Percentiles rank a stretch among this genome's conserved stretches.
phyloP scores from a whole-genome alignment of 2,329 filamentous ascomycete species.

The Monosporascus sp. region DNA sequence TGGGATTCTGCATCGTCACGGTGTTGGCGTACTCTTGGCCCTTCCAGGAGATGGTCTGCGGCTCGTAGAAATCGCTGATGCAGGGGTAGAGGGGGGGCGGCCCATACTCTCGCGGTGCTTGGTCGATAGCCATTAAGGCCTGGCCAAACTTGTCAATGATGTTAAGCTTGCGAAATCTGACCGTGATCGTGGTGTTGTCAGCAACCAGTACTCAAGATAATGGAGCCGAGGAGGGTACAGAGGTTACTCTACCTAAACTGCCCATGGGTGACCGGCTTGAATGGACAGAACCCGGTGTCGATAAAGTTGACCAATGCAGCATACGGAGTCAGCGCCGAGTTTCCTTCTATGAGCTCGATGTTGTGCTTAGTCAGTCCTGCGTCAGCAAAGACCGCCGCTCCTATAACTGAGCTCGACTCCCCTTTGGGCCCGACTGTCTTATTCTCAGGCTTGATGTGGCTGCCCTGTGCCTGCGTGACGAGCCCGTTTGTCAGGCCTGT shows the following conservation, averaged over 20 bases:
- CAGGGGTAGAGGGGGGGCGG: constrained; percentile 25
- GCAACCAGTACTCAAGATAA: too few species aligned
- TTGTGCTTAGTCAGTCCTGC: constrained; percentile 12
- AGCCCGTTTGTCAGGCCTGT: constrained; percentile 25
- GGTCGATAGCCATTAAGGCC: constrained; percentile 26
- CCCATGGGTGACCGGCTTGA: constrained; percentile 43
- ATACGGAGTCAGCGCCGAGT: constrained; percentile 32
- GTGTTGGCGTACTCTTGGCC: constrained; percentile 10
- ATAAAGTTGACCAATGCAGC: constrained; percentile 19
- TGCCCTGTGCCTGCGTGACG: constrained; percentile 28
- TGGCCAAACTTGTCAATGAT: constrained; percentile 47
- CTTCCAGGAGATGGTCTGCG: constrained; percentile 20
- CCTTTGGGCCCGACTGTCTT: constrained; percentile 10
- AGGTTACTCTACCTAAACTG: constrained; percentile 33
- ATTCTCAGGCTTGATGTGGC: constrained; percentile 32
- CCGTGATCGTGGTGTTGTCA: too few species aligned
- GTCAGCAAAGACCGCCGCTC: constrained; percentile 8
- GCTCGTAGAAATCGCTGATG: constrained; percentile 29
- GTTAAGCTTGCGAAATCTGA: constrained; percentile 32
- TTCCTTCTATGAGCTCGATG: constrained; percentile 18
- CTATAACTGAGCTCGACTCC: constrained; percentile 5
- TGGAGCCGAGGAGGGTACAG: too few species aligned
- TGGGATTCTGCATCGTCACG: constrained; percentile 9
- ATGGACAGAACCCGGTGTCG: constrained; percentile 21
- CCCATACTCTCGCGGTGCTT: constrained; percentile 8